Percentiles rank a stretch among this genome's conserved stretches.
Evolutionary conservation across 805 yeast species (phyloP).

Genomic region (Kuraishia cidri): DNA sequence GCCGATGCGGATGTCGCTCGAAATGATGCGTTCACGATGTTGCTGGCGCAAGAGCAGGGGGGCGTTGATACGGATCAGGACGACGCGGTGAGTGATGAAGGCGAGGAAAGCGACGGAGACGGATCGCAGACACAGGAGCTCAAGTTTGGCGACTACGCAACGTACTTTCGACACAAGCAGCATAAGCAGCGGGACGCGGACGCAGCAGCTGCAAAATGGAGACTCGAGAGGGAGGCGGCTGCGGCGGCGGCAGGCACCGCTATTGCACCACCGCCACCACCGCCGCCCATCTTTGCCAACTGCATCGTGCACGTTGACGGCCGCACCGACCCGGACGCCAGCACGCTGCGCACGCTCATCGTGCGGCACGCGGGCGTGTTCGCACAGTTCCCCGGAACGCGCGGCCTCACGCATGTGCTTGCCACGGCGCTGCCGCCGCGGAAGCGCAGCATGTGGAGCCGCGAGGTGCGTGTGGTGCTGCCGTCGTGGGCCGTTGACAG

Average conservation of each 20-base stretch:
- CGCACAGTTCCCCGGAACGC: constrained; percentile 57
- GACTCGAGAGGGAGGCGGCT: constrained; percentile 36
- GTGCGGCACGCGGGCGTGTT: constrained; percentile 76
- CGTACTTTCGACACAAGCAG: constrained; percentile 55
- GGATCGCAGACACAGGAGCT: too few relatives aligned
- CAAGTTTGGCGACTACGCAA: constrained; percentile 57
- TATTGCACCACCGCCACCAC: too few relatives aligned
- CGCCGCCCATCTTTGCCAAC: constrained; percentile 46
- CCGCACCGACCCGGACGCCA: constrained; percentile 72
- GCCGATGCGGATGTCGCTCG: too few relatives aligned
- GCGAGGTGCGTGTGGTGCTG: constrained; percentile 62
- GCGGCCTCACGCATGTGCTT: constrained; percentile 79
- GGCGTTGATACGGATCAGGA: too few relatives aligned
- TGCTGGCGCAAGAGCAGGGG: too few relatives aligned
- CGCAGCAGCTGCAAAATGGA: constrained; percentile 34
- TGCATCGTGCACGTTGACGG: constrained; percentile 83
- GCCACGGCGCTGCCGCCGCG: constrained; percentile 75
- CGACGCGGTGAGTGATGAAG: too few relatives aligned
- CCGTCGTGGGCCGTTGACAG: constrained; percentile 80
- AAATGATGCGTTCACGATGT: too few relatives aligned
- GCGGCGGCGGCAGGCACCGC: constrained; percentile 10
- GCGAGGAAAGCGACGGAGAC: too few relatives aligned
- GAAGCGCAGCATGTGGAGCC: constrained; percentile 57
- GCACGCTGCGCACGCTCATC: constrained; percentile 61
- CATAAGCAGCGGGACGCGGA: constrained; percentile 55